phyloP scores from a whole-genome alignment of 179 eudicot genomes.

The Nepenthes alata region DNA sequence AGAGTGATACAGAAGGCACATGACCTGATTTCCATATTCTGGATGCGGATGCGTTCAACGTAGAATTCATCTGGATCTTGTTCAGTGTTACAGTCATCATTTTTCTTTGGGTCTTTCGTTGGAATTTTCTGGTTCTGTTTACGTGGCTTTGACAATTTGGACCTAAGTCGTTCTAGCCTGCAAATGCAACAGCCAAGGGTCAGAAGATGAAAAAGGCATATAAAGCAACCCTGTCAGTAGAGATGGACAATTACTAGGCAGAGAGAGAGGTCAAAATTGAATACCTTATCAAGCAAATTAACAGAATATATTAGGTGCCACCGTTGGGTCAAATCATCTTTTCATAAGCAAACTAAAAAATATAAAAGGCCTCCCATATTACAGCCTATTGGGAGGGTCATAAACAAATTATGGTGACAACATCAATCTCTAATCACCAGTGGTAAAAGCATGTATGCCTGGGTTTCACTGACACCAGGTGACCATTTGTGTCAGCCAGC shows the following conservation, averaged over 20 bases:
- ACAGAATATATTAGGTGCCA: too few species aligned
- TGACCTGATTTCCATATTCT: slow-evolving; percentile 81
- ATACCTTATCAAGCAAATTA: background rate
- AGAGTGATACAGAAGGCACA: background rate
- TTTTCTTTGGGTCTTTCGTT: slow-evolving; percentile 54
- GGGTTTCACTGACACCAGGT: too few species aligned
- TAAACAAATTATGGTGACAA: too few species aligned
- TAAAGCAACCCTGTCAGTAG: background rate
- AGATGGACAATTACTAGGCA: background rate
- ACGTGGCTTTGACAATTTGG: slow-evolving; percentile 35
- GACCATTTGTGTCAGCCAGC: too few species aligned
- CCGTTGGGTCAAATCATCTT: too few species aligned
- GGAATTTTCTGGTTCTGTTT: slow-evolving; percentile 24
- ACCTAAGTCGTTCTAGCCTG: slow-evolving; percentile 45
- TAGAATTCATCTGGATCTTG: slow-evolving; percentile 36
- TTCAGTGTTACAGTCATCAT: slow-evolving; percentile 43
- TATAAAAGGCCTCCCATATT: too few species aligned
- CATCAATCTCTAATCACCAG: too few species aligned
- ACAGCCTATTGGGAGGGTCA: too few species aligned
- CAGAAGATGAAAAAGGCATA: slow-evolving; percentile 2
- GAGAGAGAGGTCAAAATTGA: too few species aligned
- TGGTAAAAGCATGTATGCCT: too few species aligned
- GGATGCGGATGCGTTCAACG: slow-evolving; percentile 80
- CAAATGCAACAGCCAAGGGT: slow-evolving; percentile 10
- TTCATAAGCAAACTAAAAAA: too few species aligned